Evolutionary conservation across 1,139 yeast species (phyloP).

Genomic region (Yamadazyma atlantica): DNA sequence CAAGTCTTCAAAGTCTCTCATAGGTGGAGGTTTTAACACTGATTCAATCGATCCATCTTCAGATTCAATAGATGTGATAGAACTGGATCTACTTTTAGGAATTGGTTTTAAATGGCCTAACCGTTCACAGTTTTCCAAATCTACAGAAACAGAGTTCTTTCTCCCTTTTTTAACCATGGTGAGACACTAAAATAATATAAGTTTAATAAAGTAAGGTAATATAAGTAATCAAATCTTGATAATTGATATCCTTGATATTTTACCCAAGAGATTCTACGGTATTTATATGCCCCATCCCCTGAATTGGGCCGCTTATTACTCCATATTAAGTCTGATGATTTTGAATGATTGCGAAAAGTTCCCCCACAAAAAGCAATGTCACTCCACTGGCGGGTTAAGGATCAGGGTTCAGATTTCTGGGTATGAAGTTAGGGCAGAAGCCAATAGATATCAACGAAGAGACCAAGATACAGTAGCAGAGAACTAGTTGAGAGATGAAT

Average conservation of each 20-base stretch:
- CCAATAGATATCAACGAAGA: no score
- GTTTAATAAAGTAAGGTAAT: not conserved
- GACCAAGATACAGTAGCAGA: no score
- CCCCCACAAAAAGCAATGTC: not conserved
- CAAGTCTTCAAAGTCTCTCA: conserved; percentile 60
- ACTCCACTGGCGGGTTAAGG: not conserved
- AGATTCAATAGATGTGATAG: conserved; percentile 36
- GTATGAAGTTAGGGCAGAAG: no score
- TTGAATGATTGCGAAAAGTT: conserved; percentile 1
- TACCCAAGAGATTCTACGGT: not conserved
- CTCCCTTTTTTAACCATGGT: conserved; percentile 27
- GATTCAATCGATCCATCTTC: conserved; percentile 31
- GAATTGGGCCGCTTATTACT: not conserved
- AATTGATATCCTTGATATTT: no score
- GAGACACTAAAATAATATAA: not conserved
- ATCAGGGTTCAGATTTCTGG: not conserved
- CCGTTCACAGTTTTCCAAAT: conserved; percentile 40
- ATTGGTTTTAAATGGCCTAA: conserved; percentile 40
- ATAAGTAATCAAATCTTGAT: no score
- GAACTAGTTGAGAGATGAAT: no score
- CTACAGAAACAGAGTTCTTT: conserved; percentile 23
- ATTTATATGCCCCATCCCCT: conserved; percentile 1
- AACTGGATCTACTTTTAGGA: conserved; percentile 36
- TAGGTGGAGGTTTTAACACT: conserved; percentile 41
- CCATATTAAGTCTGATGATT: not conserved